phyloP scores from a whole-genome alignment of 1,139 yeast genomes.

The Hyphopichia fennica region DNA sequence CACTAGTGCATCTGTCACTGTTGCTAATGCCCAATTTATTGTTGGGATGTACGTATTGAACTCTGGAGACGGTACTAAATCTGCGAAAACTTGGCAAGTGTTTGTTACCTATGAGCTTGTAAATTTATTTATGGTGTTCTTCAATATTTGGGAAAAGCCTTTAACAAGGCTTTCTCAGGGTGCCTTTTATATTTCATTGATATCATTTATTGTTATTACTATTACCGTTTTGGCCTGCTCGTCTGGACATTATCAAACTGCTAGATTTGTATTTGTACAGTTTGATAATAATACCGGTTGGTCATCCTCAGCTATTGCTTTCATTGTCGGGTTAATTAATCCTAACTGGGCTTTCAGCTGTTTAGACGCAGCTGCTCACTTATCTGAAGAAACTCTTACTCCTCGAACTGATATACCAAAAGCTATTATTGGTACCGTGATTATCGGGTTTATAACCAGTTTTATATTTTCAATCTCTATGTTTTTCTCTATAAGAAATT shows the following conservation, averaged over 20 bases:
- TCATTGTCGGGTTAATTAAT: conserved; percentile 45
- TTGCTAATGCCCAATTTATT: conserved; percentile 50
- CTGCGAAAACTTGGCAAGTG: conserved; percentile 61
- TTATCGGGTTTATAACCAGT: conserved; percentile 41
- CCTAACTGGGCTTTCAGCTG: conserved; percentile 48
- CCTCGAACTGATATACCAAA: conserved; percentile 43
- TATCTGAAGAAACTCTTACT: conserved; percentile 40
- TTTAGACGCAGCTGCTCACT: conserved; percentile 44
- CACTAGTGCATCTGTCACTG: conserved; percentile 60
- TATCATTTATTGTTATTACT: conserved; percentile 55
- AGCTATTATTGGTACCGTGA: conserved; percentile 43
- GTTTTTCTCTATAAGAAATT: conserved; percentile 40
- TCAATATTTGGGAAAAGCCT: conserved; percentile 59
- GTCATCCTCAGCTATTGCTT: conserved; percentile 58
- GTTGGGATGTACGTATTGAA: conserved; percentile 56
- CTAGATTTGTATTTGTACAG: conserved; percentile 60
- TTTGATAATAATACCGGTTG: conserved; percentile 69
- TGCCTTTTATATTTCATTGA: conserved; percentile 54
- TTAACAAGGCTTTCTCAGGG: conserved; percentile 53
- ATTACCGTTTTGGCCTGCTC: conserved; percentile 51
- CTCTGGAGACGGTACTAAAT: conserved; percentile 44
- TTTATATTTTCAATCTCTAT: conserved; percentile 42
- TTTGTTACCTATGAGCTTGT: conserved; percentile 49
- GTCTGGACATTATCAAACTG: conserved; percentile 51
- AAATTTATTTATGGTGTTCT: conserved; percentile 42